A percentile compares a stretch with the other conserved stretches of the same genome.
phyloP scores from a whole-genome alignment of 1,284 basidiomycete species.

The Cutaneotrichosporon sp. region DNA sequence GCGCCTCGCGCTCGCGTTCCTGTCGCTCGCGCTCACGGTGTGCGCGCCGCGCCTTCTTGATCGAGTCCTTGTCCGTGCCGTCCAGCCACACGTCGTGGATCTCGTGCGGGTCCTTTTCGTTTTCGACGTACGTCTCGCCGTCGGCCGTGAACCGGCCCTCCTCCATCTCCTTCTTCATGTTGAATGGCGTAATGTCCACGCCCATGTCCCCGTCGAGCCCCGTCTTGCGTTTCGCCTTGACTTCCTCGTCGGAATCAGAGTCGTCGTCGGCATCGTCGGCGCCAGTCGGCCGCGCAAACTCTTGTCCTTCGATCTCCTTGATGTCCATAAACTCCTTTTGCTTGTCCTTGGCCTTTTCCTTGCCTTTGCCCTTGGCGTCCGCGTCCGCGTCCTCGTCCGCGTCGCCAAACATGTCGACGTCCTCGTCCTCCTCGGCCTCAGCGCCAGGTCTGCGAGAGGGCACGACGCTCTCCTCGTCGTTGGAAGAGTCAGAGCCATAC shows the following conservation, averaged over 20 bases:
- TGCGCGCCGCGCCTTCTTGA: slow-evolving; percentile 74
- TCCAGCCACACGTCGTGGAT: slow-evolving; percentile 95
- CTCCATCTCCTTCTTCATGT: slow-evolving; percentile 98
- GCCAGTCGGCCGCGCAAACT: slow-evolving; percentile 54
- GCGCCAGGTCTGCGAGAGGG: slow-evolving; percentile 53
- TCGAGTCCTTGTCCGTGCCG: slow-evolving; percentile 75
- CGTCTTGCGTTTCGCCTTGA: slow-evolving; percentile 5
- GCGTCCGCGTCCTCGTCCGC: slow-evolving; percentile 10
- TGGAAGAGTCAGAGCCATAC: slow-evolving; percentile 88
- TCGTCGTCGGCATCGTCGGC: slow-evolving; percentile 68
- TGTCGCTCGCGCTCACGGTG: slow-evolving; percentile 60
- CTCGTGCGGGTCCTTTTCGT: slow-evolving; percentile 76
- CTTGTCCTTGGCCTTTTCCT: slow-evolving; percentile 23
- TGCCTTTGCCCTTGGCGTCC: slow-evolving; percentile 14
- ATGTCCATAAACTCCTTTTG: slow-evolving; percentile 74
- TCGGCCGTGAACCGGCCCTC: slow-evolving; percentile 95
- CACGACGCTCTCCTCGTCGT: slow-evolving; percentile 77
- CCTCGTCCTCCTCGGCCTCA: slow-evolving; percentile 53
- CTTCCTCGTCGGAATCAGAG: slow-evolving; percentile 21
- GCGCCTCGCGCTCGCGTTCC: slow-evolving; percentile 64
- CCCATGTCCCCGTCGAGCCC: slow-evolving; percentile 66
- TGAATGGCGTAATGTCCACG: slow-evolving; percentile 87
- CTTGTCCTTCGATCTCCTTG: slow-evolving; percentile 93
- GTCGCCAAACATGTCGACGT: slow-evolving; percentile 76
- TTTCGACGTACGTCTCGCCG: slow-evolving; percentile 72